These are phyloP conservation scores for Phytophthora pini DNA, from an alignment of 352 stramenopile genomes.

Conservation along the genomic window DNA sequence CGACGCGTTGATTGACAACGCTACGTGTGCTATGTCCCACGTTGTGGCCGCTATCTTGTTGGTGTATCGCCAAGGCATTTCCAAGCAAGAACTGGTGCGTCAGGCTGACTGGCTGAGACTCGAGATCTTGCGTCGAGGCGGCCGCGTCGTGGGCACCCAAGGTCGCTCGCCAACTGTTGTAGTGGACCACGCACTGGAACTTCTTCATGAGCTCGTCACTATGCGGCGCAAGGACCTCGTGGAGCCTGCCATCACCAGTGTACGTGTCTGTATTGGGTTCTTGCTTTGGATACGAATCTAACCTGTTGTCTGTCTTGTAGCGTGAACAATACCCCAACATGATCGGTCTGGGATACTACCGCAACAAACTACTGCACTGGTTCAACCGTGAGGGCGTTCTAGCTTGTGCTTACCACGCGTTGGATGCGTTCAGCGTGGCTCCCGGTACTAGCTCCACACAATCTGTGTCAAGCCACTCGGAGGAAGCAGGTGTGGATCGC, in stretches of 20 bases:
- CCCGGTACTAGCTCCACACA: conserved; percentile 21
- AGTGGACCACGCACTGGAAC: conserved; percentile 67
- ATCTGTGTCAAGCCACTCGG: conserved; percentile 12
- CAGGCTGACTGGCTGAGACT: conserved; percentile 78
- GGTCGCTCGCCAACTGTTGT: conserved; percentile 70
- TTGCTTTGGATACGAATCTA: conserved; percentile 5
- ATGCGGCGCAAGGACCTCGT: conserved; percentile 78
- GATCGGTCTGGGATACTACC: conserved; percentile 88
- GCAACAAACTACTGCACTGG: conserved; percentile 90
- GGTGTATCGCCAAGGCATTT: conserved; percentile 83
- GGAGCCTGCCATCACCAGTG: conserved; percentile 77
- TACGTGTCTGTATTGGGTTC: conserved; percentile 9
- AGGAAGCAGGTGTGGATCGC: conserved; percentile 43
- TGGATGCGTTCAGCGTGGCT: conserved; percentile 51
- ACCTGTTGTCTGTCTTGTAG: conserved; percentile 34
- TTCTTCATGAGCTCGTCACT: conserved; percentile 77
- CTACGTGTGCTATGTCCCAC: conserved; percentile 79
- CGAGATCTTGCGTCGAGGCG: conserved; percentile 74
- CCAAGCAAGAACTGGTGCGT: conserved; percentile 69
- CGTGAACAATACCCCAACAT: conserved; percentile 87
- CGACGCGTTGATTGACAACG: conserved; percentile 66
- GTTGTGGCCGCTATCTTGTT: conserved; percentile 78
- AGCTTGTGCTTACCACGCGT: conserved; percentile 75
- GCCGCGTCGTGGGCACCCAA: conserved; percentile 74
- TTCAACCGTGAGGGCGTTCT: conserved; percentile 85